phyloP scores from a whole-genome alignment of 805 yeast species.

The Yamadazyma scolyti region DNA sequence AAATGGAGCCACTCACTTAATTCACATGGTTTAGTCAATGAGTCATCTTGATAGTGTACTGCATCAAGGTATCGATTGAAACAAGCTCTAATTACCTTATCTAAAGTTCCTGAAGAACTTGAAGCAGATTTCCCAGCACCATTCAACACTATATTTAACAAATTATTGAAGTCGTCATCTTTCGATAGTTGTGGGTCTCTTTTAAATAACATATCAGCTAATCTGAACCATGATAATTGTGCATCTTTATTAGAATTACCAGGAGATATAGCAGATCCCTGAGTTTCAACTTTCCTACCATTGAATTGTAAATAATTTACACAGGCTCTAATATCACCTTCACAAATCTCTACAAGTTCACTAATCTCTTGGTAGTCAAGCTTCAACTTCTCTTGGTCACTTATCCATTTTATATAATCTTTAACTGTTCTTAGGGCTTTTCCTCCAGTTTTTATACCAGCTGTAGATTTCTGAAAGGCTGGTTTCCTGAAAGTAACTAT shows the following conservation, averaged over 20 bases:
- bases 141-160: constrained; percentile 44
- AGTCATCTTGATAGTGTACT: constrained; percentile 59
- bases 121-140: constrained; percentile 34
- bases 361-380: constrained; percentile 51
- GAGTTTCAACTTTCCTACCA: constrained; percentile 14
- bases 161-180: constrained; percentile 44
- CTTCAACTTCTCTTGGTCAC: constrained; percentile 49
- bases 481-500: constrained; percentile 65
- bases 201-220: constrained; percentile 60
- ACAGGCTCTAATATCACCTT: constrained; percentile 84
- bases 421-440: constrained; percentile 34
- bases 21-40: constrained; percentile 52
- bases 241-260: constrained; percentile 48
- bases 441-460: constrained; percentile 38
- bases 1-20: constrained; percentile 77
- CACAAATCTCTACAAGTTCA: constrained; percentile 65
- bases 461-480: constrained; percentile 38
- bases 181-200: constrained; percentile 44
- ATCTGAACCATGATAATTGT: constrained; percentile 61
- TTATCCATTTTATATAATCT: constrained; percentile 43
- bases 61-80: constrained; percentile 62
- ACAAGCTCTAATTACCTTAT: constrained; percentile 67
- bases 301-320: constrained; percentile 77
- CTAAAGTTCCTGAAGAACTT: constrained; percentile 42
- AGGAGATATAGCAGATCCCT: not conserved